Base-by-base conservation (phyloP, 2,329 filamentous ascomycete genomes). In the Seiridium cupressi region DNA sequence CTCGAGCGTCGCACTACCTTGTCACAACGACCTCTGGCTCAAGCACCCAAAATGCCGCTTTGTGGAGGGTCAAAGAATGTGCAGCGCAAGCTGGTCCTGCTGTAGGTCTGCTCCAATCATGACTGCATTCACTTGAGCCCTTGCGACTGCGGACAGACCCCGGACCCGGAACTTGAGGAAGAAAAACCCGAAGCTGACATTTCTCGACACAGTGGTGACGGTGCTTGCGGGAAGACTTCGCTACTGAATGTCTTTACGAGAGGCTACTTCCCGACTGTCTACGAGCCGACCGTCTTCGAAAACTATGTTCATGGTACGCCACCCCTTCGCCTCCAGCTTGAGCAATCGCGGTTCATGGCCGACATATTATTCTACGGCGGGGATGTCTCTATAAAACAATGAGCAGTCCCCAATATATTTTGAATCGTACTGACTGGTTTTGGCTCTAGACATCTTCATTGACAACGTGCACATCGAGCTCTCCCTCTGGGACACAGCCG, bases 231-330 rank as follows among this genome's bases (percentile, higher is more conserved):
- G 73, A 99, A 99, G 84, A 99, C 95, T 59, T 97, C 93, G 65
- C 79, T 98, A 72, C 80, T 99, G 70, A 99, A 99, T 75, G 95
- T 99, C 75, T 99, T 99, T 79, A 99, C 95, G 68, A 88, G 94
- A 90, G 94, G 94, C 90, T 96, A 97, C 77, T 99, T 99, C 76
- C 94, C 94, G 56, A 97, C 94, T 60, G 94, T 98, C 72, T 98
- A 98, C 80, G 93, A 98, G 78, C 95, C 95, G 58, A 99, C 94
- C 42, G 94, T 97, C 66, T 97, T 97, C 77, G 94, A 99, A 76
- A 99, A 99, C 79, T 99, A 98, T 77, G 94, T 99, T 64, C 94
- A 99, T 75, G 93, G 92, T 96, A 84, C 73, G 84, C 72, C 44
- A 18, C 11, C 42, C 34, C 11, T 11, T 40, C 35, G 8, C 26